Evolutionary conservation across 345 rosid genomes (phyloP), one percentile per base, ranked within the genome.

Genomic region (Dipteronia sinensis): DNA sequence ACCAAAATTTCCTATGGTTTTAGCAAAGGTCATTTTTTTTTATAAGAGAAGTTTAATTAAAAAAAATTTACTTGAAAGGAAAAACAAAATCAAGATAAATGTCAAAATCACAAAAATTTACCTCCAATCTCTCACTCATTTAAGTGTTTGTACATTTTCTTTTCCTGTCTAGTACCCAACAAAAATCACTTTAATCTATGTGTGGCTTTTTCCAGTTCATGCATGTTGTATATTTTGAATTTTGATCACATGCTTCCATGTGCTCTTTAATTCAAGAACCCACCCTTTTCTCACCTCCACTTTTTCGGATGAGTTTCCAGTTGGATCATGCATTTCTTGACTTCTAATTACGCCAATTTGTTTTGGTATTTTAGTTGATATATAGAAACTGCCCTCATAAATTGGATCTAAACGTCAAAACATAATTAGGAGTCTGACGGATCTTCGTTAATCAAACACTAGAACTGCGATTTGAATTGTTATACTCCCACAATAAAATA

Each of bases 221-320:
- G 65, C 65, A 40, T 34, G 27, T 38, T 46, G 6, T 6, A n/a
- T 34, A 29, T 22, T 80, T 67, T 59, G 12, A 59, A n/a, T n/a
- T 64, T 67, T 59, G 12, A 59, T 75, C 88, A 81, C 88, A 73
- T 85, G 88, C 84, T 61, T 65, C 87, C 90, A 87, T 87, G 90
- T 85, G 87, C 87, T 59, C 75, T 78, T 78, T 78, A 78, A 78
- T 83, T 85, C 56, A 83, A 78, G 69, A 77, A 75, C 55, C 44
- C 67, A 22, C 62, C 62, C 19, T 17, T 23, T 29, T 16, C 3
- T 59, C 64, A 59, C 62, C 16, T 49, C 16, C 16, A 7, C 16
- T 20, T 68, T 38, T 23, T 56, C 1, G 2, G 22, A 31, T 27
- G 10, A 47, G 12, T 47, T 65, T 29, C 47, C 22, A 19, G 4